These are phyloP conservation scores for Melastoma malabathricum DNA, from an alignment of 345 rosid species.

Conservation along the genomic window DNA sequence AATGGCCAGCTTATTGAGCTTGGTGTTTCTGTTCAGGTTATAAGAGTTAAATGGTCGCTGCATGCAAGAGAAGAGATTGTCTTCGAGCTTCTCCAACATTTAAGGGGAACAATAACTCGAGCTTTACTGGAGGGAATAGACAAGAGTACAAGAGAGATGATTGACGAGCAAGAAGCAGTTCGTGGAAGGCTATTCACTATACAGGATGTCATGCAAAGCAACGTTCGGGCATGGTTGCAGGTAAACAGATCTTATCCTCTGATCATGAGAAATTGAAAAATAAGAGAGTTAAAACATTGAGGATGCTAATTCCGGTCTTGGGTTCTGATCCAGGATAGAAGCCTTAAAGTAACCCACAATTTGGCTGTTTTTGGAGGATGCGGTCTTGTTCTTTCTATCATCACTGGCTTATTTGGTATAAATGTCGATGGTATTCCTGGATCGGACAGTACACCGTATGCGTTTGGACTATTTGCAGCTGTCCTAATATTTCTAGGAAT, in stretches of 20 bases:
- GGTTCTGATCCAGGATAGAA: conserved; percentile 43
- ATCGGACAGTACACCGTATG: conserved; percentile 58
- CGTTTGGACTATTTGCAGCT: conserved; percentile 64
- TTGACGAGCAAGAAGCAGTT: conserved; percentile 97
- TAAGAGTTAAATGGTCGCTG: conserved; percentile 98
- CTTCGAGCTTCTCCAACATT: conserved; percentile 82
- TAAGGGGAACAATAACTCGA: conserved; percentile 47
- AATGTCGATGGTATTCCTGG: conserved; percentile 99
- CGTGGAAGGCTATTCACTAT: conserved; percentile 94
- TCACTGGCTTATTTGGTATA: conserved; percentile 88
- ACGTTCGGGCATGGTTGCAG: conserved; percentile 99
- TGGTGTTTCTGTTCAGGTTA: conserved; percentile 34
- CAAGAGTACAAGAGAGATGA: conserved; percentile 76
- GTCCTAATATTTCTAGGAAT: conserved; percentile 38
- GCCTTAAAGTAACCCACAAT: conserved; percentile 85
- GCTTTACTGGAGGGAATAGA: conserved; percentile 43
- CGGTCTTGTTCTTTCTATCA: conserved; percentile 64
- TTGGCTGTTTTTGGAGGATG: conserved; percentile 87
- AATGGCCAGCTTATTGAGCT: neutral
- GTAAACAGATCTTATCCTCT: conserved; percentile 14
- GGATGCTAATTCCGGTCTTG: neutral
- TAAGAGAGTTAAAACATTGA: too few relatives aligned
- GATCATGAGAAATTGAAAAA: too few relatives aligned
- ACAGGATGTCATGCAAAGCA: conserved; percentile 98
- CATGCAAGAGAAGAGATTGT: conserved; percentile 95